phyloP scores from a whole-genome alignment of 2,329 filamentous ascomycete species.

The Pezizomycotina sp. region DNA sequence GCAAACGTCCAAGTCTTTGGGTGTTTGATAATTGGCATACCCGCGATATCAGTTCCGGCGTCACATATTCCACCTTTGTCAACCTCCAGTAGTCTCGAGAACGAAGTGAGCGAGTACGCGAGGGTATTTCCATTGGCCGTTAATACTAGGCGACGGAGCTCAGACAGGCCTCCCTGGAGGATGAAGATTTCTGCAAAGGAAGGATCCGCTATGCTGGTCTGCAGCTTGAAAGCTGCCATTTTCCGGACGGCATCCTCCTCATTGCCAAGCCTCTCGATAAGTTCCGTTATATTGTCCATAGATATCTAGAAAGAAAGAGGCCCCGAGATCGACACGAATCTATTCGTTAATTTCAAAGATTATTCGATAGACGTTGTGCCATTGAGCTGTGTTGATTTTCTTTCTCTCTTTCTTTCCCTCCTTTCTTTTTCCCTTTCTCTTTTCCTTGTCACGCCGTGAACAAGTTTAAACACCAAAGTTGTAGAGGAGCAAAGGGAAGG shows the following conservation, averaged over 20 bases:
- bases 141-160: conserved; percentile 69
- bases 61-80: conserved; percentile 81
- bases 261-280: conserved; percentile 26
- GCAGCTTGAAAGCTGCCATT: conserved; percentile 97
- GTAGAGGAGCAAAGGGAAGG: too few species aligned
- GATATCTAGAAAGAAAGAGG: conserved; percentile 4
- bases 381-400: too few species aligned
- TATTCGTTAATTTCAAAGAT: too few species aligned
- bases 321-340: too few species aligned
- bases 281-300: conserved; percentile 26
- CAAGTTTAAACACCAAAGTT: too few species aligned
- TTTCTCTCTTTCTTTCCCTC: too few species aligned
- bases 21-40: too few species aligned
- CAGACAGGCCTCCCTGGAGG: conserved; percentile 64
- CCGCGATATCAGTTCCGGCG: conserved; percentile 40
- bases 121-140: conserved; percentile 79
- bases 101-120: conserved; percentile 81
- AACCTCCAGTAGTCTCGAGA: conserved; percentile 75
- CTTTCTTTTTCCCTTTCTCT: too few species aligned
- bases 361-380: too few species aligned
- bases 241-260: conserved; percentile 68
- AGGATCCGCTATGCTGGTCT: conserved; percentile 85
- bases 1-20: conserved; percentile 7
- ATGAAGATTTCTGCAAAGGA: conserved; percentile 96
- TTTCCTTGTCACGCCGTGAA: too few species aligned